Evolutionary conservation across 2,329 filamentous ascomycete genomes (phyloP), one percentile per base, ranked within the genome.

Genomic region (Blastomyces silverae): DNA sequence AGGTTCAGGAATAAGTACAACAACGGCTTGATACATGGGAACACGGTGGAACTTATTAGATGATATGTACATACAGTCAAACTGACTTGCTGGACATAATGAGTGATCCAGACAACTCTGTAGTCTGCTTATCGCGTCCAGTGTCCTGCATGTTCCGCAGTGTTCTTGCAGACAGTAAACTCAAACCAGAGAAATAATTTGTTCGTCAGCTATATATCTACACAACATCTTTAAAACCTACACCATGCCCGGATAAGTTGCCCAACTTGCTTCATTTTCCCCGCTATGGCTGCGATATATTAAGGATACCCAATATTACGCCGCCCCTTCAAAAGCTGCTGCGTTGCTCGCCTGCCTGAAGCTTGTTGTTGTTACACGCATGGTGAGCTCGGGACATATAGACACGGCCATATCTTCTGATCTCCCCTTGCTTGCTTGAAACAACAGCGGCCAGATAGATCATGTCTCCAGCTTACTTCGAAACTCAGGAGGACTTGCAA

Each of bases 401-500:
- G 48, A 65, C 56, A 48, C 48, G 50, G 37, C 63, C 37, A 48
- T 57, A 57, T 61, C 58, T 59, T 57, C 56, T 65, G n/a, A 65
- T 52, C 20, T 58, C 34, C 48, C 48, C 42, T 37, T 62, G 39
- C 64, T 59, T 59, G n/a, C 37, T 57, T 57, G 34, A 34, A 28
- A 25, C 17, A 59, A 37, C 22, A 42, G 37, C 56, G n/a, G 37
- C 67, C 48, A 70, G 69, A 37, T 50, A 50, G 44, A 61, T 63
- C 44, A 73, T 73, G 72, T 67, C 70, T 42, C 69, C 69, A 65
- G 48, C 67, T 60, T 69, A 67, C 63, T 71, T 70, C 63, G 48
- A 66, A 60, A 62, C 64, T 0, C 70, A 70, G 57, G 72, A 72
- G 52, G 69, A 70, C 56, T 63, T 67, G 59, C 55, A 68, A 57